Percentiles rank a stretch among this genome's conserved stretches.
phyloP scores from a whole-genome alignment of 2,329 filamentous ascomycete species.

The Cordyceps farinosa region DNA sequence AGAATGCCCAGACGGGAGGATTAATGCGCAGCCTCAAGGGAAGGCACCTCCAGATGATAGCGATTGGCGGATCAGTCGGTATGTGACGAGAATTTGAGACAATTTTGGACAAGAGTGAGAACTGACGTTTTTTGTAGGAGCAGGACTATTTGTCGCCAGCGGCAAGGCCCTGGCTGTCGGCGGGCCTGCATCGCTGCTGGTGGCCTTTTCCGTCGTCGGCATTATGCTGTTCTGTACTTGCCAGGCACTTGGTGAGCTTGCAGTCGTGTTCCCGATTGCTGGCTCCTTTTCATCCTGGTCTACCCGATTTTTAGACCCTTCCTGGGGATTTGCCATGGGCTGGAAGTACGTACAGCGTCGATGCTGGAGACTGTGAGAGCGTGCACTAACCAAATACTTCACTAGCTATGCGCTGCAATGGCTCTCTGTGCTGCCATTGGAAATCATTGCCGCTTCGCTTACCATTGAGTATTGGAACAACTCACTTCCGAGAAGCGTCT shows the following conservation, averaged over 20 bases:
- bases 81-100: conserved; percentile 19
- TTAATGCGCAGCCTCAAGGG: conserved; percentile 52
- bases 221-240: conserved; percentile 82
- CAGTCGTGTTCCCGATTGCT: conserved; percentile 76
- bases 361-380: background rate
- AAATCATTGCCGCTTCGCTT: conserved; percentile 82
- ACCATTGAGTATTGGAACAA: conserved; percentile 79
- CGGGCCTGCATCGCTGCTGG: conserved; percentile 67
- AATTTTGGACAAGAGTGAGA: background rate
- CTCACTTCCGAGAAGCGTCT: conserved; percentile 64
- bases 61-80: conserved; percentile 81
- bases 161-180: conserved; percentile 62
- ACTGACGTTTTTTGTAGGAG: conserved; percentile 30
- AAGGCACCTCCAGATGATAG: conserved; percentile 87
- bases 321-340: conserved; percentile 85
- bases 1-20: conserved; percentile 14
- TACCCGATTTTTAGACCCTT: conserved; percentile 79
- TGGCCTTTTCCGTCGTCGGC: conserved; percentile 69
- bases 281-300: conserved; percentile 84
- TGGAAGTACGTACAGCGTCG: conserved; percentile 58
- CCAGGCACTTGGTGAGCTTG: conserved; percentile 80
- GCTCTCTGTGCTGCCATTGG: conserved; percentile 77
- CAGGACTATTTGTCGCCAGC: conserved; percentile 75
- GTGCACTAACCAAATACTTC: background rate
- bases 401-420: conserved; percentile 79